Evolutionary conservation across 1,284 basidiomycete species (phyloP).

Genomic region (Puccinia triticina): DNA sequence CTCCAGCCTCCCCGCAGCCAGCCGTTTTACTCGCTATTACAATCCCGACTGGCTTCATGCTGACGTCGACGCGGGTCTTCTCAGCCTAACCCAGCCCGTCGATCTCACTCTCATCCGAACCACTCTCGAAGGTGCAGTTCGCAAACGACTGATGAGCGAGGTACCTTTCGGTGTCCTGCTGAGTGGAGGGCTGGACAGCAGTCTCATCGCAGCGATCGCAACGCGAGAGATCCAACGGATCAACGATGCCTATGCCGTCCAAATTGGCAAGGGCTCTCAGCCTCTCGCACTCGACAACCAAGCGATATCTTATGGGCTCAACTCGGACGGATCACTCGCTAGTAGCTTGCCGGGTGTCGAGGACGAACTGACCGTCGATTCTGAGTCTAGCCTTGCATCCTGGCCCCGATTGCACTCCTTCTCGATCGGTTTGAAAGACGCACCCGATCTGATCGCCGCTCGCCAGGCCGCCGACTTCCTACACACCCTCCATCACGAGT

Average conservation of each 20-base stretch:
- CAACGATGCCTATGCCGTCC: conserved; percentile 71
- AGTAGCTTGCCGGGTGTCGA: conserved; percentile 61
- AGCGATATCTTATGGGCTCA: conserved; percentile 35
- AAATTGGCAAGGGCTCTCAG: conserved; percentile 33
- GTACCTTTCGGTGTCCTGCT: conserved; percentile 97
- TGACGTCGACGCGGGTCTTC: conserved; percentile 68
- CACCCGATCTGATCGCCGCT: conserved; percentile 92
- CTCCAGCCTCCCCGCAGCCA: conserved; percentile 71
- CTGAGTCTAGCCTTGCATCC: conserved; percentile 71
- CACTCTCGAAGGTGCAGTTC: conserved; percentile 85
- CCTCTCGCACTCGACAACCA: conserved; percentile 55
- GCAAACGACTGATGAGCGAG: conserved; percentile 96
- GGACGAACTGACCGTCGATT: conserved; percentile 54
- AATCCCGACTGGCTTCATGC: conserved; percentile 82
- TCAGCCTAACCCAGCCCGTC: conserved; percentile 69
- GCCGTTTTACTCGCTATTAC: conserved; percentile 77
- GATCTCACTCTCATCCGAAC: conserved; percentile 77
- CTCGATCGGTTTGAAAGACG: conserved; percentile 92
- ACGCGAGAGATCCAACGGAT: conserved; percentile 94
- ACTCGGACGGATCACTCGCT: conserved; percentile 42
- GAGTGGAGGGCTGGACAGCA: conserved; percentile 93
- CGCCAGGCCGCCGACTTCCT: conserved; percentile 90
- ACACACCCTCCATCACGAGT: conserved; percentile 95
- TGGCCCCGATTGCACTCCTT: conserved; percentile 99
- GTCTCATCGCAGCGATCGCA: conserved; percentile 95